A percentile compares a stretch with the other conserved stretches of the same genome.
These are phyloP conservation scores for Macrolepiota dolichaula DNA, from an alignment of 768 basidiomycete genomes.

Conservation along the genomic window DNA sequence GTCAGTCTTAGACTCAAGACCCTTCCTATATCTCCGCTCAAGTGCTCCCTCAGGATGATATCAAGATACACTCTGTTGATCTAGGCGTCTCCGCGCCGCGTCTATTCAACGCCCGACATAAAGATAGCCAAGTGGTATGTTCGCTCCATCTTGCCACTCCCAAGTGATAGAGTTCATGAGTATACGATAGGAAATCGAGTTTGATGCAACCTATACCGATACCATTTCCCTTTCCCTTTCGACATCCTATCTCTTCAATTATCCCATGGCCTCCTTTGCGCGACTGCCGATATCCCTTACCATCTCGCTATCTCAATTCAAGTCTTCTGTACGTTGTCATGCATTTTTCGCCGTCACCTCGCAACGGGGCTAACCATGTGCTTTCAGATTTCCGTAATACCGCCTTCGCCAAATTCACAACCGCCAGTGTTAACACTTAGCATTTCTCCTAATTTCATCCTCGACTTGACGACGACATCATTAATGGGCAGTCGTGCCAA, in stretches of 20 bases:
- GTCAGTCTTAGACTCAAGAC: conserved; percentile 34
- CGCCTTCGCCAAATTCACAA: conserved; percentile 51
- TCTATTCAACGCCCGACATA: conserved; percentile 65
- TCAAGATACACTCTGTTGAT: conserved; percentile 81
- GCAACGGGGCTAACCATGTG: conserved; percentile 5
- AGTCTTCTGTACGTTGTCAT: conserved; percentile 50
- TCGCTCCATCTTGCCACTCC: conserved; percentile 10
- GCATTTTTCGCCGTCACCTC: background rate
- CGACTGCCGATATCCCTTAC: conserved; percentile 80
- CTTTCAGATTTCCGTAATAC: conserved; percentile 56
- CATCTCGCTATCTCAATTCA: conserved; percentile 72
- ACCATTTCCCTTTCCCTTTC: conserved; percentile 79
- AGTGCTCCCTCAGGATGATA: conserved; percentile 60
- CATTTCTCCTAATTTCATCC: conserved; percentile 81
- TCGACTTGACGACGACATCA: conserved; percentile 85
- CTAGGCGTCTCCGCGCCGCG: conserved; percentile 80
- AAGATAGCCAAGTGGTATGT: conserved; percentile 16
- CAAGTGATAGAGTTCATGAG: conserved; percentile 1
- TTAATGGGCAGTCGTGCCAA: conserved; percentile 97
- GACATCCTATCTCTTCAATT: conserved; percentile 82
- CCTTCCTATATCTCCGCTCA: conserved; percentile 3
- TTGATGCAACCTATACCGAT: conserved; percentile 84
- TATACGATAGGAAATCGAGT: conserved; percentile 62
- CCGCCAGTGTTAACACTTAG: conserved; percentile 66
- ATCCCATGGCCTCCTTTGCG: conserved; percentile 78